Percentiles rank a stretch among this genome's conserved stretches.
phyloP scores from a whole-genome alignment of 2,329 filamentous ascomycete genomes.

The Aspergillus clavatus region DNA sequence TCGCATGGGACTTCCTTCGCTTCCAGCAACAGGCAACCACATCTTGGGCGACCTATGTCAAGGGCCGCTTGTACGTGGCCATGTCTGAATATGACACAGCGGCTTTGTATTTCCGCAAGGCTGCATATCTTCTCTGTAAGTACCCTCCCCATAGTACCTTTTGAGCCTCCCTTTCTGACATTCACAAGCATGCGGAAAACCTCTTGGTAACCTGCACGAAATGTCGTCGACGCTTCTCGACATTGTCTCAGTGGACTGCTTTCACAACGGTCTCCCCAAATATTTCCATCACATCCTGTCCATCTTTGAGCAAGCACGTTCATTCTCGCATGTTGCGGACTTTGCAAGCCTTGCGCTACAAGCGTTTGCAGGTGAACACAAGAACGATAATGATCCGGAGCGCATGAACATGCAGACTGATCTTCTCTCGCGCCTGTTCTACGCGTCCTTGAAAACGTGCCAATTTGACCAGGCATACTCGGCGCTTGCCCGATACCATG shows the following conservation, averaged over 20 bases:
- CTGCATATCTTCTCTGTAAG: constrained; percentile 77
- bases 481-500: constrained; percentile 67
- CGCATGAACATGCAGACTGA: constrained; percentile 54
- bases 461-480: constrained; percentile 80
- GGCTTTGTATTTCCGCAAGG: constrained; percentile 71
- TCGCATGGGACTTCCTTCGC: constrained; percentile 63
- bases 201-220: constrained; percentile 41
- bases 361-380: constrained; percentile 44
- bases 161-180: constrained; percentile 15
- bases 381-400: constrained; percentile 32
- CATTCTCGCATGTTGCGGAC: constrained; percentile 75
- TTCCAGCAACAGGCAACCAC: constrained; percentile 55
- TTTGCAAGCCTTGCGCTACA: constrained; percentile 74
- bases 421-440: constrained; percentile 78
- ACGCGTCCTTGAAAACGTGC: constrained; percentile 70
- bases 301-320: constrained; percentile 72
- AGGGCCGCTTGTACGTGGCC: constrained; percentile 71
- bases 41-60: constrained; percentile 68
- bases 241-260: constrained; percentile 63
- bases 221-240: constrained; percentile 62
- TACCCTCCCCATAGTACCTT: constrained; percentile 17
- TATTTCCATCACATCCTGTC: constrained; percentile 85
- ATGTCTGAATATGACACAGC: constrained; percentile 70
- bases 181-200: constrained; percentile 39
- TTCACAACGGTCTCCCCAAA: constrained; percentile 68